A percentile compares a stretch with the other conserved stretches of the same genome.
Conservation (phyloP, 805 yeast genomes). For the Candida loeiensis region DNA sequence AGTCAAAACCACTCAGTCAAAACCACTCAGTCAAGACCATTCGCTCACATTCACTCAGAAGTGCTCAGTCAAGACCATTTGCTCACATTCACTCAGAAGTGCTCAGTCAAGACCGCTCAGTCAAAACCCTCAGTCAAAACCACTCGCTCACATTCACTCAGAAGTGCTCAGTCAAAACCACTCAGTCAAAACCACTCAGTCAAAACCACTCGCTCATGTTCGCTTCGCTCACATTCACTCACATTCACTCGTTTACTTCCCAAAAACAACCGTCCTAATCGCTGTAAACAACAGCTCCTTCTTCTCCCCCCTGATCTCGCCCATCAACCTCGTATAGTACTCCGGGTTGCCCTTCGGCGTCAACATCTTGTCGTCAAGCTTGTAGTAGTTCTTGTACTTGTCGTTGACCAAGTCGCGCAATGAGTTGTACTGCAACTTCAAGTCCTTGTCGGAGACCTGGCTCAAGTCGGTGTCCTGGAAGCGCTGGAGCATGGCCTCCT, state of each 20-base stretch:
- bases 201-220: background rate
- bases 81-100: too few species aligned
- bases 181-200: background rate
- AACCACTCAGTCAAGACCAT: too few species aligned
- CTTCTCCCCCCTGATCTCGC: conserved; percentile 67
- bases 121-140: too few species aligned
- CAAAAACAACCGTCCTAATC: conserved; percentile 70
- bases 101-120: too few species aligned
- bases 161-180: too few species aligned
- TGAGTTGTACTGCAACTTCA: conserved; percentile 58
- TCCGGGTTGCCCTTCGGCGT: conserved; percentile 83
- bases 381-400: conserved; percentile 61
- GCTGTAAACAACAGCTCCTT: conserved; percentile 66
- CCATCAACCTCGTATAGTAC: conserved; percentile 67
- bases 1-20: too few species aligned
- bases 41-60: too few species aligned
- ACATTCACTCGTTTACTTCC: conserved; percentile 42
- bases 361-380: conserved; percentile 60
- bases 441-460: conserved; percentile 45
- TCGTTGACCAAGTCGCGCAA: conserved; percentile 55
- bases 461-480: conserved; percentile 33
- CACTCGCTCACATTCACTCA: too few species aligned
- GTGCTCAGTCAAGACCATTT: too few species aligned
- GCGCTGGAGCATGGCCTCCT: conserved; percentile 53
- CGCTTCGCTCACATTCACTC: background rate